Base-by-base conservation (phyloP, 2,329 filamentous ascomycete species). In the Madurella mycetomatis region DNA sequence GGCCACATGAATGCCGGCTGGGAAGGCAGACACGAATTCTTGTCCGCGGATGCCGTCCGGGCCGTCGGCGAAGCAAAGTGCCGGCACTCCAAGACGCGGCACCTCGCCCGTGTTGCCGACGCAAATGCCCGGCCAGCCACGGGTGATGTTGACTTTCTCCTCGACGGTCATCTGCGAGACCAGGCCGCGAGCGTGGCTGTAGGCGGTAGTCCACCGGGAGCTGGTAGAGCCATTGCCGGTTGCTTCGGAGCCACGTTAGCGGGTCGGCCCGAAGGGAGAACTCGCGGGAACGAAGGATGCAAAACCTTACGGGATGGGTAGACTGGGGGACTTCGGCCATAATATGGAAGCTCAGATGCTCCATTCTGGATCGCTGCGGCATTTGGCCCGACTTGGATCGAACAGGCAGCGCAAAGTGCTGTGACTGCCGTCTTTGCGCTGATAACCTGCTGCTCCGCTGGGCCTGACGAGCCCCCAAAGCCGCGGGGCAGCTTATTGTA, bases 1-100 rank as follows among this genome's bases (percentile, higher is more conserved):
- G 15, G 84, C 87, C 31, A 87, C 76, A 55, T 86, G 87, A 55
- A 87, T 75, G 55, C 86, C 86, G 2, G 85, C 82, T 1, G 86
- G 81, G 67, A 90, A 90, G 3, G 65, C 65, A 3, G 69, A 70
- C 16, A 68, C 68, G 13, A 67, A 66, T 32, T 69, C 66, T 41
- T 67, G 68, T 2, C 67, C 68, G 1, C 68, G 66, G 15, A 71
- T 58, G 11, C 69, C 68, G 9, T 56, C 54, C 0, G 68, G 71
- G 67, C 67, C 69, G 71, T 78, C 65, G 65, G 76, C 51, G 72
- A 80, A 67, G 69, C 76, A 60, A 67, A 80, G 60, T 56, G 74
- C 39, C 61, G 73, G 52, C 62, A 76, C 40, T 63, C 68, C 47
- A 65, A 81, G 60, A 66, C 79, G 64, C 2, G 64, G 67, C 64